These are phyloP conservation scores for Melampsora americana DNA, from an alignment of 1,284 basidiomycete genomes.

Conservation along the genomic window DNA sequence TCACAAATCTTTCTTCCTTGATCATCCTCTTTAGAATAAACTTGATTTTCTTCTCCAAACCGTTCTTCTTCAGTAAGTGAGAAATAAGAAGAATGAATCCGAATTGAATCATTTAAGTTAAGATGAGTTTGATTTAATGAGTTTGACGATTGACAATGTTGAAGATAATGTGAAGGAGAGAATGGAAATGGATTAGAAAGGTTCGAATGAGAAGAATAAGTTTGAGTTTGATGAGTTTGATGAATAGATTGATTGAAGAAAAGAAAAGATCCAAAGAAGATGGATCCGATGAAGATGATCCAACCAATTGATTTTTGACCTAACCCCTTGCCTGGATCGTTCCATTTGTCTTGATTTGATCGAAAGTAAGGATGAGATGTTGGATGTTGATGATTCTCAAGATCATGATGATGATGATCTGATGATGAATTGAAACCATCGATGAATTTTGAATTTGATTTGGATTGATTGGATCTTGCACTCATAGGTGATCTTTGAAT, in stretches of 20 bases:
- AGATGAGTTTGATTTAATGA: not conserved
- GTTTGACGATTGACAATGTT: constrained; percentile 19
- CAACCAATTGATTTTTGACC: not conserved
- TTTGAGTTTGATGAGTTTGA: not conserved
- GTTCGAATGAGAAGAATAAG: not conserved
- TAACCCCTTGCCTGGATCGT: constrained; percentile 15
- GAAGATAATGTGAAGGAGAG: constrained; percentile 32
- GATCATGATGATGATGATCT: constrained; percentile 21
- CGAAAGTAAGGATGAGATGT: too few species aligned
- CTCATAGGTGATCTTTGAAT: constrained; percentile 4
- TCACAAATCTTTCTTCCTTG: constrained; percentile 17
- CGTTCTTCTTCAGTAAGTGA: not conserved
- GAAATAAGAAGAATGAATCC: constrained; percentile 16
- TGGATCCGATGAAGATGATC: not conserved
- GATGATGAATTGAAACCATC: not conserved
- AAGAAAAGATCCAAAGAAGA: constrained; percentile 25
- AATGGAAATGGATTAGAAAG: constrained; percentile 26
- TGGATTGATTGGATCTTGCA: too few species aligned
- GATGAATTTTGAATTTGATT: too few species aligned
- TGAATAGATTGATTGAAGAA: constrained; percentile 16
- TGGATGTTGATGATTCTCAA: not conserved
- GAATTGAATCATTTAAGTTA: not conserved
- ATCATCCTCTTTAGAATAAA: constrained; percentile 28
- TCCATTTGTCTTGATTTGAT: constrained; percentile 12
- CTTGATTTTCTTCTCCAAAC: not conserved